These are phyloP conservation scores for Phytophthora foliorum DNA, from an alignment of 352 stramenopile species.

Conservation along the genomic window DNA sequence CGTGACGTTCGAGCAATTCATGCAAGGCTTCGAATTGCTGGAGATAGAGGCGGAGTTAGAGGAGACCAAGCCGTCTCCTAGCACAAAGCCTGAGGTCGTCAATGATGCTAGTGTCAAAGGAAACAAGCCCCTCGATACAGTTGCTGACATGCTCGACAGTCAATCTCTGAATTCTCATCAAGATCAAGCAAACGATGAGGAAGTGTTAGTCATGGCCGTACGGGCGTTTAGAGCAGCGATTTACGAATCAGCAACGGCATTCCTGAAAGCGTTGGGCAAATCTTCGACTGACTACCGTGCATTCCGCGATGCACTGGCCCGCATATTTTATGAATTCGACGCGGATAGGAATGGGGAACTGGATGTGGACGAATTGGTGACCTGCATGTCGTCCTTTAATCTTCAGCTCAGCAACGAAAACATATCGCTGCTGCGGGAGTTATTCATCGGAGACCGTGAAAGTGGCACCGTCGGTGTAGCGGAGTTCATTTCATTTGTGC, in stretches of 20 bases:
- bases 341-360: constrained; percentile 61
- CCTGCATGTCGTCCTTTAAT: constrained; percentile 60
- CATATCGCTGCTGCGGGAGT: constrained; percentile 58
- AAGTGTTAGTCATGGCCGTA: constrained; percentile 52
- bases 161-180: background rate
- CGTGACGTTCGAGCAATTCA: constrained; percentile 60
- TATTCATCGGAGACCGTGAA: constrained; percentile 49
- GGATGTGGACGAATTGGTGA: constrained; percentile 58
- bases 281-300: constrained; percentile 48
- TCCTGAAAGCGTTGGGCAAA: constrained; percentile 40
- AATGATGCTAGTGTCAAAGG: background rate
- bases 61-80: background rate
- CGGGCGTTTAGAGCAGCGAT: constrained; percentile 48
- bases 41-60: background rate
- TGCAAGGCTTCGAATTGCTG: constrained; percentile 62
- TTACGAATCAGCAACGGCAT: constrained; percentile 45
- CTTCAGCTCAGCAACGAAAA: constrained; percentile 55
- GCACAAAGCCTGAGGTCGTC: background rate
- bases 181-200: constrained; percentile 24
- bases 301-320: constrained; percentile 62
- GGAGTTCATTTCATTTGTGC: constrained; percentile 83
- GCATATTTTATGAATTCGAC: constrained; percentile 71
- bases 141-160: background rate
- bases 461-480: constrained; percentile 59
- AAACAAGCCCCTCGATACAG: background rate